Evolutionary conservation across 495 filamentous ascomycete species (phyloP).

Genomic region (Penicillium herquei): DNA sequence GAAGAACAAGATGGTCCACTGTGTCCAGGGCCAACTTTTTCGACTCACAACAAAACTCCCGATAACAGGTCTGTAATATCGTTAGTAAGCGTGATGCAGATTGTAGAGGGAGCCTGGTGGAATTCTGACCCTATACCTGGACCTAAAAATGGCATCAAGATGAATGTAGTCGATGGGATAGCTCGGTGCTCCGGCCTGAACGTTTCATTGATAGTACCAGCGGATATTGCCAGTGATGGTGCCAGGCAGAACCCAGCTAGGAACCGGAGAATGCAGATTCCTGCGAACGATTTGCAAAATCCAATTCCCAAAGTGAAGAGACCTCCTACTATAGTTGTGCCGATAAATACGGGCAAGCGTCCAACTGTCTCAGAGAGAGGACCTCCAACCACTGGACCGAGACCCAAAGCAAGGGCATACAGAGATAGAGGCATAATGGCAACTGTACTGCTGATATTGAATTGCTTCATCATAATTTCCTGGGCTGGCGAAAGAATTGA

Average conservation of each 20-base stretch:
- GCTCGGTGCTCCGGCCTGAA: slow-evolving; percentile 32
- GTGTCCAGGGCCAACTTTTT: slow-evolving; percentile 63
- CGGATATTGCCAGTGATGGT: slow-evolving; percentile 40
- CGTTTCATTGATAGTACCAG: slow-evolving; percentile 47
- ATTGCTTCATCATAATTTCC: slow-evolving; percentile 48
- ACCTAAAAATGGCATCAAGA: slow-evolving; percentile 38
- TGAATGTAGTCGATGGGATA: slow-evolving; percentile 33
- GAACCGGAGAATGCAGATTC: slow-evolving; percentile 56
- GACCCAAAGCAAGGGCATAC: slow-evolving; percentile 56
- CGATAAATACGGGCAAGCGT: slow-evolving; percentile 53
- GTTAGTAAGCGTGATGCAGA: slow-evolving; percentile 33
- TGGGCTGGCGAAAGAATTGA: slow-evolving; percentile 53
- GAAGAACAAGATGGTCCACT: slow-evolving; percentile 52
- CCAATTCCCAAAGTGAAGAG: slow-evolving; percentile 65
- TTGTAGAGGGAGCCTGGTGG: background rate
- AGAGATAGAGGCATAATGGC: slow-evolving; percentile 54
- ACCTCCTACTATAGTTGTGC: slow-evolving; percentile 48
- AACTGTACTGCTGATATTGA: slow-evolving; percentile 47
- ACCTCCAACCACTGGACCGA: slow-evolving; percentile 58
- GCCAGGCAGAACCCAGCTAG: slow-evolving; percentile 55
- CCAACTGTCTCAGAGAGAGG: slow-evolving; percentile 62
- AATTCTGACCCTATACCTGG: slow-evolving; percentile 34
- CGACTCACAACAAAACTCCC: slow-evolving; percentile 60
- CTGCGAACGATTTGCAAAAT: slow-evolving; percentile 54
- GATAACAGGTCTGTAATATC: slow-evolving; percentile 48